Conservation (phyloP, 2,329 filamentous ascomycete genomes). For the Zopfia rhizophila region DNA sequence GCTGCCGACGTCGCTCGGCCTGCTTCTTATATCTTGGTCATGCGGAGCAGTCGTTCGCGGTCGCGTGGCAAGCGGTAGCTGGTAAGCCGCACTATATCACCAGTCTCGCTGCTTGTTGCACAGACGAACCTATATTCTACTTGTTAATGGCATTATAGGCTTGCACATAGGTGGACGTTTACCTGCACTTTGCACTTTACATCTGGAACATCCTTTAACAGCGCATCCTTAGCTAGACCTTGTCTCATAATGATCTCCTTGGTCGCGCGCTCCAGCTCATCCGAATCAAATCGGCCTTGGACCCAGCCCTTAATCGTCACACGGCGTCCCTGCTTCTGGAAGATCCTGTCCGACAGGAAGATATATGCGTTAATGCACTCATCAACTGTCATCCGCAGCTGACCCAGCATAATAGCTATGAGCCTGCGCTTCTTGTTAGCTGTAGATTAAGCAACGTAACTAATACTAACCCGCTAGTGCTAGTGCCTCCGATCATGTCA, state of each 20-base stretch:
- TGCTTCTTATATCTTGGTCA: too few species aligned
- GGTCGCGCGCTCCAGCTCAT: constrained; percentile 25
- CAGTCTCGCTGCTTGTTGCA: too few species aligned
- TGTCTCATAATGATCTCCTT: constrained; percentile 25
- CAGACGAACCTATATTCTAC: too few species aligned
- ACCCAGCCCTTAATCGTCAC: constrained; percentile 24
- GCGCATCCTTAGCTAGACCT: constrained; percentile 22
- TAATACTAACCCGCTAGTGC: constrained; percentile 25
- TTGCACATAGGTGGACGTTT: too few species aligned
- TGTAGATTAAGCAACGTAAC: neutral
- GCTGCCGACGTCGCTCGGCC: too few species aligned
- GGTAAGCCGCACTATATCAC: too few species aligned
- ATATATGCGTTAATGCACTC: constrained; percentile 22
- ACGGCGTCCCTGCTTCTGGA: constrained; percentile 22
- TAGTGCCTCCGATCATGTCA: constrained; percentile 31
- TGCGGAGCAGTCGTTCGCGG: too few species aligned
- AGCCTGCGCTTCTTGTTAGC: constrained; percentile 11
- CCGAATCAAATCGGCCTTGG: constrained; percentile 29
- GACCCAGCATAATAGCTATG: constrained; percentile 25
- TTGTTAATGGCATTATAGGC: too few species aligned
- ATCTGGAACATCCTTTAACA: too few species aligned
- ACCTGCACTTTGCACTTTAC: too few species aligned
- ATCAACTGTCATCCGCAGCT: constrained; percentile 23
- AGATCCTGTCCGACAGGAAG: constrained; percentile 20
- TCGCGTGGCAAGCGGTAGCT: too few species aligned